Evolutionary conservation across 2,329 filamentous ascomycete genomes (phyloP).

Genomic region (Knoxdaviesia proteae): DNA sequence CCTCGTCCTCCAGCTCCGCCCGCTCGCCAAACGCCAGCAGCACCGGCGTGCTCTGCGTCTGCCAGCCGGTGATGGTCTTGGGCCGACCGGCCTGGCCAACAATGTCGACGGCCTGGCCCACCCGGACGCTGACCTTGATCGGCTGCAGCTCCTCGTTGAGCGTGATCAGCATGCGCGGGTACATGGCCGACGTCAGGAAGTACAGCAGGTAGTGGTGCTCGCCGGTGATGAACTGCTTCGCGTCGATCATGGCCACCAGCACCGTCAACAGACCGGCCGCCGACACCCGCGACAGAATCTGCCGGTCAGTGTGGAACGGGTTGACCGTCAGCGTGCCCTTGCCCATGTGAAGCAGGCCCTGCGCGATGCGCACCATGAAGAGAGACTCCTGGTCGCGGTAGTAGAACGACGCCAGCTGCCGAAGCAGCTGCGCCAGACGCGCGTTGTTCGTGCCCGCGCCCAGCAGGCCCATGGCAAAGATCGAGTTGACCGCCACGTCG

Average conservation of each 20-base stretch:
- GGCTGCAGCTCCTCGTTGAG: constrained; percentile 89
- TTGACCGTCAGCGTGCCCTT: constrained; percentile 92
- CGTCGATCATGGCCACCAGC: constrained; percentile 82
- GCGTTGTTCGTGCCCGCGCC: constrained; percentile 97
- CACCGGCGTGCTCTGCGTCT: constrained; percentile 97
- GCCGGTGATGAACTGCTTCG: constrained; percentile 58
- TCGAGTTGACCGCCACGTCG: constrained; percentile 93
- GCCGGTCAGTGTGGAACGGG: constrained; percentile 97
- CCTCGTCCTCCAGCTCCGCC: constrained; percentile 90
- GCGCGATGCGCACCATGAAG: constrained; percentile 98
- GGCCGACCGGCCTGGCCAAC: constrained; percentile 91
- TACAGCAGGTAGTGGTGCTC: constrained; percentile 82
- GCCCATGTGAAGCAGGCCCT: constrained; percentile 95
- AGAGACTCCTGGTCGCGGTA: constrained; percentile 88
- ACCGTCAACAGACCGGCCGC: constrained; percentile 78
- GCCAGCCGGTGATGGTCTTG: constrained; percentile 98
- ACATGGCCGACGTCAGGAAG: constrained; percentile 91
- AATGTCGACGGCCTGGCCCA: constrained; percentile 94
- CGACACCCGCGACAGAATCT: constrained; percentile 80
- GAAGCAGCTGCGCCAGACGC: constrained; percentile 76
- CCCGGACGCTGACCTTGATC: constrained; percentile 83
- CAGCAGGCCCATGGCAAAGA: constrained; percentile 95
- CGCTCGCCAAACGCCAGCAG: constrained; percentile 85
- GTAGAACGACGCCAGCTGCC: constrained; percentile 94
- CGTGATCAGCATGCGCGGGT: constrained; percentile 88